Base-by-base conservation (phyloP, 768 basidiomycete genomes). In the Cystofilobasidium bisporidii region DNA sequence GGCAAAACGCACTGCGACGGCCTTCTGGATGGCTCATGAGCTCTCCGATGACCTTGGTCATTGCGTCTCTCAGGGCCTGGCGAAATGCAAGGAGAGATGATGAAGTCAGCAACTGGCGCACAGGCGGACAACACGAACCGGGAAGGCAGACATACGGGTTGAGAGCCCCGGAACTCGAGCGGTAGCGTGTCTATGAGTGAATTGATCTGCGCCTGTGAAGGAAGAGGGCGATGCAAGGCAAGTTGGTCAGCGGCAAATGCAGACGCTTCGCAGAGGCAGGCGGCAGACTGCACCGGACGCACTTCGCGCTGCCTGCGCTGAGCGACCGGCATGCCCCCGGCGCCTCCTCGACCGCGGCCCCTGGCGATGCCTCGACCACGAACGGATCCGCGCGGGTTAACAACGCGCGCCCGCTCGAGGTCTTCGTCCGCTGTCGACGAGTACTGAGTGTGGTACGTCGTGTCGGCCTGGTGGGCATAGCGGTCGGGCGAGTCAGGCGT, bases 151-250 rank as follows among this genome's bases (percentile, higher is more conserved):
- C 87, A 64, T 74, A 89, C 90, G 2, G 88, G 86, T 77, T 94
- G 89, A 71, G 81, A 87, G 12, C 92, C 92, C 28, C 92, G 83
- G 75, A 91, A 97, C 76, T 94, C 92, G 17, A 97, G 81, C 0
- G 92, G 92, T 43, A 94, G 79, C 63, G 82, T 84, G 30, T 85
- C 82, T 20, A 93, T 81, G 20, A 89, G 82, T 67, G 83, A 84
- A 70, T 91, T 89, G n/a, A 79, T 75, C 30, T 72, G 65, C 1
- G 73, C 70, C 74, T 76, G 38, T 87, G 61, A 82, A n/a, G n/a
- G 82, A 69, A 86, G 74, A 83, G 86, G 61, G n/a, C n/a, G n/a
- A n/a, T n/a, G n/a, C n/a, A n/a, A n/a, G n/a, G n/a, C n/a, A n/a
- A n/a, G n/a, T n/a, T 3, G 28, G 30, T 5, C 24, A 9, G 14